A percentile compares a stretch with the other conserved stretches of the same genome.
Conservation (phyloP, 2,329 filamentous ascomycete species). For the Dothideomycetidae sp. region DNA sequence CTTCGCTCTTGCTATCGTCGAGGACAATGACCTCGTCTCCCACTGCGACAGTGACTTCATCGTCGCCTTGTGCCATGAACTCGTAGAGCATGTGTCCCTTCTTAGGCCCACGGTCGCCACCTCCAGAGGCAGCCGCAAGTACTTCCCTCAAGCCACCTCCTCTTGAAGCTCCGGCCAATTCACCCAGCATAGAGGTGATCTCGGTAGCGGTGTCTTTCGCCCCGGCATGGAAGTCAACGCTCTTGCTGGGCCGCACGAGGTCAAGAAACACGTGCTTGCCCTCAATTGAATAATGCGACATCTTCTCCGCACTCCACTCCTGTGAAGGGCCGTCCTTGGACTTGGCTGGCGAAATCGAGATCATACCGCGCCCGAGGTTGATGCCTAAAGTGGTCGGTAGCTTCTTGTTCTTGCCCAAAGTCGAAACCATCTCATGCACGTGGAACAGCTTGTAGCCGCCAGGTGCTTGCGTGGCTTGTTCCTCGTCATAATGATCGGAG, state of each 20-base stretch:
- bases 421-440: conserved; percentile 93
- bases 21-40: conserved; percentile 85
- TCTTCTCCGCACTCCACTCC: conserved; percentile 87
- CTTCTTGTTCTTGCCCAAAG: conserved; percentile 94
- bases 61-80: conserved; percentile 90
- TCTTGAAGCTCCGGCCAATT: conserved; percentile 71
- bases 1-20: conserved; percentile 83
- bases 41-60: conserved; percentile 82
- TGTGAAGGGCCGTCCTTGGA: conserved; percentile 68
- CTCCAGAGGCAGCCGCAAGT: conserved; percentile 61
- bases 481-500: conserved; percentile 29
- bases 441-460: conserved; percentile 90
- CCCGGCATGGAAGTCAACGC: conserved; percentile 90
- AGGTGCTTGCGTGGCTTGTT: conserved; percentile 40
- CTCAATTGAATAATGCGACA: conserved; percentile 96
- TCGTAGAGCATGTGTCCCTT: conserved; percentile 84
- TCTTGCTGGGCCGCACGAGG: conserved; percentile 80
- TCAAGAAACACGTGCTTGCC: conserved; percentile 97
- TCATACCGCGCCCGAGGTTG: conserved; percentile 73
- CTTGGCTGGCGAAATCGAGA: conserved; percentile 82
- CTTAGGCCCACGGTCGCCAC: conserved; percentile 46
- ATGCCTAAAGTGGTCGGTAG: conserved; percentile 96
- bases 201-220: conserved; percentile 94
- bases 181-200: conserved; percentile 75
- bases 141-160: conserved; percentile 78